Percentiles rank a stretch among this genome's conserved stretches.
phyloP scores from a whole-genome alignment of 768 basidiomycete genomes.

The Rhizopogon salebrosus region DNA sequence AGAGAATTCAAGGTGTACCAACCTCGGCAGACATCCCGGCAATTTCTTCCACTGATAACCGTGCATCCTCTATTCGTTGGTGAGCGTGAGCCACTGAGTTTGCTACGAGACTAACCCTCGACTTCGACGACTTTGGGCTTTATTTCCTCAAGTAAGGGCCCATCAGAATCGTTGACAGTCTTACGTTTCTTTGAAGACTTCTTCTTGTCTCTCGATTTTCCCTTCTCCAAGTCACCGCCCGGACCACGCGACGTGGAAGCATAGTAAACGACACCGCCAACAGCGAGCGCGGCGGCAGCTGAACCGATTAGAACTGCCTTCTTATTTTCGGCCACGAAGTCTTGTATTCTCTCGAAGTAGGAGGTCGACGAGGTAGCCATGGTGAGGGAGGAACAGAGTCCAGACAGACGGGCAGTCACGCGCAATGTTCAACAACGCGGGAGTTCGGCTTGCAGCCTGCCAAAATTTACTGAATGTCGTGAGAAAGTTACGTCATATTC shows the following conservation, averaged over 20 bases:
- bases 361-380: constrained; percentile 17
- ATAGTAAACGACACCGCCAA: constrained; percentile 71
- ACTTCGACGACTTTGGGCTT: constrained; percentile 38
- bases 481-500: neutral
- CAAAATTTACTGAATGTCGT: neutral
- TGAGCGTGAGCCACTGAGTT: neutral
- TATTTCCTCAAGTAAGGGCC: constrained; percentile 78
- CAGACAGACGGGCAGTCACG: neutral
- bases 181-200: constrained; percentile 59
- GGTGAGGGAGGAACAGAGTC: neutral
- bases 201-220: constrained; percentile 44
- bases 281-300: constrained; percentile 65
- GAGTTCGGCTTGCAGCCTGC: neutral
- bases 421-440: neutral
- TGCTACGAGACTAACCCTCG: constrained; percentile 19
- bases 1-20: constrained; percentile 8
- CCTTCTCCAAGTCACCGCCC: constrained; percentile 38
- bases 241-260: constrained; percentile 42
- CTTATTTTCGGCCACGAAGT: constrained; percentile 74
- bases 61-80: constrained; percentile 31
- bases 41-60: constrained; percentile 51
- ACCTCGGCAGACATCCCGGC: constrained; percentile 56
- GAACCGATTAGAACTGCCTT: constrained; percentile 68
- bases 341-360: constrained; percentile 59
- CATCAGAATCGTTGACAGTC: constrained; percentile 51